phyloP scores from a whole-genome alignment of 2,329 filamentous ascomycete species.

The Hawksworthiomyces lignivorus region DNA sequence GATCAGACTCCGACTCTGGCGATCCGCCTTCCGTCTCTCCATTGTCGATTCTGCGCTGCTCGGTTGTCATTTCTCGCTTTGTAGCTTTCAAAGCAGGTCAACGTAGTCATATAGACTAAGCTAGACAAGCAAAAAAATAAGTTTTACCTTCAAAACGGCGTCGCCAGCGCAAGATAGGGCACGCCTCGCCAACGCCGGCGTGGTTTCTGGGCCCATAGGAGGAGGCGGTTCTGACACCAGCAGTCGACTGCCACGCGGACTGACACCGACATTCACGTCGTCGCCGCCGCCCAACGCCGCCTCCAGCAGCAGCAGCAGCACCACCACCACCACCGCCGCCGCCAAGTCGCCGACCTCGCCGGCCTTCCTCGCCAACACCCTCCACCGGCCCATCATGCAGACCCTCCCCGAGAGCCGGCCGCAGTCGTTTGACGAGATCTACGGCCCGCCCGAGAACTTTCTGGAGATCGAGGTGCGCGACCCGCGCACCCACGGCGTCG shows the following conservation, averaged over 20 bases:
- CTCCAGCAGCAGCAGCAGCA: no score
- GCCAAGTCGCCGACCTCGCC: constrained; percentile 35
- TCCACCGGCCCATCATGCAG: constrained; percentile 37
- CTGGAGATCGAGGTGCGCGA: constrained; percentile 96
- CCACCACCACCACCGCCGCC: not conserved
- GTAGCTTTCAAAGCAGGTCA: no score
- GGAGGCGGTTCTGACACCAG: constrained; percentile 7
- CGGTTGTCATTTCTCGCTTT: no score
- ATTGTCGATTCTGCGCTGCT: no score
- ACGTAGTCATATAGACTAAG: no score
- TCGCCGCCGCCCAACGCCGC: not conserved
- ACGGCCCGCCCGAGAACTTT: constrained; percentile 97
- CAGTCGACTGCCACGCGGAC: constrained; percentile 4
- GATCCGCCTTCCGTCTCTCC: no score
- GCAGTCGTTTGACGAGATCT: constrained; percentile 98
- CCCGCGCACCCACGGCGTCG: constrained; percentile 88
- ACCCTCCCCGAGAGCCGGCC: constrained; percentile 67
- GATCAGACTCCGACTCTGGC: no score
- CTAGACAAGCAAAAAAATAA: no score
- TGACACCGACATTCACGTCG: constrained; percentile 17
- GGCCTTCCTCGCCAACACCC: constrained; percentile 18
- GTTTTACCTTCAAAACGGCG: constrained; percentile 38
- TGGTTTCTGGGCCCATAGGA: constrained; percentile 8
- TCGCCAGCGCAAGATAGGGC: constrained; percentile 30
- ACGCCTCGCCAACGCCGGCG: constrained; percentile 20